A percentile compares a stretch with the other conserved stretches of the same genome.
Conservation (phyloP, 306 rosid genomes). For the Acacia acuminata region DNA sequence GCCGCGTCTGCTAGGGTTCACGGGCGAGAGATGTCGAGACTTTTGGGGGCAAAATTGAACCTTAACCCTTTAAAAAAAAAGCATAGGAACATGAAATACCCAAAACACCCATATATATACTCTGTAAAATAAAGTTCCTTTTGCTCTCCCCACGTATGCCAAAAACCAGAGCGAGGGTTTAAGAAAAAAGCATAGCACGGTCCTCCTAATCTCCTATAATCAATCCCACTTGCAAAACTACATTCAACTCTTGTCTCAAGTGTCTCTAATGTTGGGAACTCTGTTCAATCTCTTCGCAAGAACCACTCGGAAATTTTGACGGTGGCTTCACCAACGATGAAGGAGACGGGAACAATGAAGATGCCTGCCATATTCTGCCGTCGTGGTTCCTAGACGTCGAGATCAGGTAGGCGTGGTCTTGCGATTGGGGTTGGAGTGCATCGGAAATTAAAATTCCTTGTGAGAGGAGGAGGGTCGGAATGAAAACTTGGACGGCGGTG, state of each 20-base stretch:
- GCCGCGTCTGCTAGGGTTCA: too few species aligned
- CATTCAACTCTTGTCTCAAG: conserved; percentile 51
- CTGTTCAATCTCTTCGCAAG: conserved; percentile 81
- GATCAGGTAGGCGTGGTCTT: conserved; percentile 76
- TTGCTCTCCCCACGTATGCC: too few species aligned
- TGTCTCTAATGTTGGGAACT: conserved; percentile 82
- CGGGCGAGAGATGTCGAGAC: too few species aligned
- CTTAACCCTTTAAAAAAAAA: too few species aligned
- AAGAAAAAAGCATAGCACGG: too few species aligned
- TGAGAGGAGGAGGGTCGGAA: conserved; percentile 73
- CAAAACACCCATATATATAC: too few species aligned
- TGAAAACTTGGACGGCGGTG: conserved; percentile 84
- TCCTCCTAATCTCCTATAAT: too few species aligned
- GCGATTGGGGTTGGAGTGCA: conserved; percentile 83
- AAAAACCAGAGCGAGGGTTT: too few species aligned
- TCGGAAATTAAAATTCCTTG: conserved; percentile 68
- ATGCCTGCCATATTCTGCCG: conserved; percentile 47
- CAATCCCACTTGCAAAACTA: too few species aligned
- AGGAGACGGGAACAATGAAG: conserved; percentile 44
- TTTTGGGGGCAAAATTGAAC: too few species aligned
- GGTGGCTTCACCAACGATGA: conserved; percentile 64
- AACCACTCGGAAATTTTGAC: conserved; percentile 71
- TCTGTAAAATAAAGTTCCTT: too few species aligned
- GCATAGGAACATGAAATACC: not conserved
- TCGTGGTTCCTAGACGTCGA: conserved; percentile 58